Base-by-base conservation (phyloP, 352 stramenopile species). In the Pythium guiyangense region DNA sequence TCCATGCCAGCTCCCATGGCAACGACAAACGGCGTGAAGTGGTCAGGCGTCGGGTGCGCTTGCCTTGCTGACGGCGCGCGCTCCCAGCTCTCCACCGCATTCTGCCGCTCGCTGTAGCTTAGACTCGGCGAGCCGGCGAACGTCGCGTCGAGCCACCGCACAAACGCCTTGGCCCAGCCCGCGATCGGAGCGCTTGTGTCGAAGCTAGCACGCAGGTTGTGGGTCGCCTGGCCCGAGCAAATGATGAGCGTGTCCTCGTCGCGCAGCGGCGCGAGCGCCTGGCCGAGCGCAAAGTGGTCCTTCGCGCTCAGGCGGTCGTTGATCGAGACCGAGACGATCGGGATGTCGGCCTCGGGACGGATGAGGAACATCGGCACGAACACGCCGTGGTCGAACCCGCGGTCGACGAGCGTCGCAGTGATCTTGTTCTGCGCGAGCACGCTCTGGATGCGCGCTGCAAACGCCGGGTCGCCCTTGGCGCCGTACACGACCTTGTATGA, bases 221-320 rank as follows among this genome's bases (percentile, higher is more conserved):
- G 67, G 17, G 70, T 78, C 6, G 70, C 70, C 58, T 78, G 67
- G 0, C 84, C 84, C 6, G 80, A 92, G 52, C 76, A 84, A 15
- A 94, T 64, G 51, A 94, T 88, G 25, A 92, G 55, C 29, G 88
- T 84, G 59, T 84, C 73, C 6, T 92, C 77, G n/a, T n/a, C n/a
- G n/a, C n/a, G n/a, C n/a, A n/a, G n/a, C n/a, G n/a, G n/a, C n/a
- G n/a, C n/a, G n/a, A 92, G 62, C 1, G 67, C 73, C 37, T 77
- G 69, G 44, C 87, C 85, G 14, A 96, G 49, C 15, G 56, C 59
- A n/a, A 92, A 67, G 57, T 89, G 79, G 6, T 54, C 55, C 17
- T 66, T 67, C 0, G 67, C 52, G 54, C 70, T 52, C 45, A 88
- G 60, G 6, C 45, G 50, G 27, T 64, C n/a, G n/a, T n/a, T n/a